Evolutionary conservation across 805 yeast species (phyloP).

Genomic region (Wickerhamiella nectarea): DNA sequence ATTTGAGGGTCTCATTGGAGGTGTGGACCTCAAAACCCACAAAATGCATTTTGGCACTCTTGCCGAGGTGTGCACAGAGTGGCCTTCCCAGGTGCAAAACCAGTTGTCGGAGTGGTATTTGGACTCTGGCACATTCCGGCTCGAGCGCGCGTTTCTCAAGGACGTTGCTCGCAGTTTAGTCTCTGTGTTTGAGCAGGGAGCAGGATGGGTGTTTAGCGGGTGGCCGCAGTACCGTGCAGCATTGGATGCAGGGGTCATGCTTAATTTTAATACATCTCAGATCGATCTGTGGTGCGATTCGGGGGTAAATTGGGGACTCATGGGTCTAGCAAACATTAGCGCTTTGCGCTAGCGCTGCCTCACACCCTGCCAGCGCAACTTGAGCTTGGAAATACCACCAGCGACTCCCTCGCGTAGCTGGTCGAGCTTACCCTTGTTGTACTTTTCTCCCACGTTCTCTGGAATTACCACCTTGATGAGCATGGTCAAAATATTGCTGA

Average conservation of each 20-base stretch:
- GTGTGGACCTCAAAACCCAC: constrained; percentile 42
- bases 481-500: constrained; percentile 74
- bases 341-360: no score
- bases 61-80: constrained; percentile 67
- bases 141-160: constrained; percentile 42
- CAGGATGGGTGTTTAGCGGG: not conserved
- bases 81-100: constrained; percentile 33
- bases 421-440: constrained; percentile 1
- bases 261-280: constrained; percentile 3
- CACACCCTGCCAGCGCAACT: no score
- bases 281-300: constrained; percentile 2
- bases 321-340: not conserved
- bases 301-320: not conserved
- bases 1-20: constrained; percentile 51
- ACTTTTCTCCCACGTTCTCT: constrained; percentile 31
- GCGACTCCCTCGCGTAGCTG: not conserved
- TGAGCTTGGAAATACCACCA: not conserved
- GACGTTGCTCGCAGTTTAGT: constrained; percentile 68
- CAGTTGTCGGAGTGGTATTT: constrained; percentile 16
- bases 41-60: constrained; percentile 35
- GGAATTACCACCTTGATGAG: constrained; percentile 61
- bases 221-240: not conserved
- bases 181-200: constrained; percentile 45
- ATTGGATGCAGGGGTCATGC: constrained; percentile 3
- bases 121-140: constrained; percentile 31